Base-by-base conservation (phyloP, 805 yeast genomes). In the Nakazawaea ishiwadae region DNA sequence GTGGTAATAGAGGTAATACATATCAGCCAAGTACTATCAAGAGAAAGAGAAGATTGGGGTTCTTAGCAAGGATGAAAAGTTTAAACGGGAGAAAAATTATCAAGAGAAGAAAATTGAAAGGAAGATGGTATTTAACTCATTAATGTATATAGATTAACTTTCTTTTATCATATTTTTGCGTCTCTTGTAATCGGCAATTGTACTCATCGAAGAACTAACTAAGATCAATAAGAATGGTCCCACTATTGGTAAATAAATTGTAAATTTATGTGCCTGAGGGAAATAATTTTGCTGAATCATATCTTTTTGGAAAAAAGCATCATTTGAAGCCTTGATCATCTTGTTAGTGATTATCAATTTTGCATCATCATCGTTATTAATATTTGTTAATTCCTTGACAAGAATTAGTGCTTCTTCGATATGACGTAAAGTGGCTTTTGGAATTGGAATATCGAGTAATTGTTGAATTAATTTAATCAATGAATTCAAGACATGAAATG, bases 241-340 rank as follows among this genome's bases (percentile, higher is more conserved):
- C 27, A 90, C 59, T 34, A 91, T 65, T 0, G 99, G 99, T 55
- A 88, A 67, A 51, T 89, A 93, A 1, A 93, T 96, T 0, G 99
- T 98, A 54, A 93, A 70, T 59, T 87, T 90, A 57, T 91, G 99
- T 59, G 91, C 97, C 48, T 85, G 91, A 0, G 99, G 98, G 68
- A 90, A 88, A 59, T 85, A 89, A 42, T 84, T 87, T 56, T 91
- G 97, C 54, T 88, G 95, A 21, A 93, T 87, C 96, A 93, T 91
- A 58, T 84, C 90, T 51, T 86, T 85, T 51, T 91, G 95, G 59
- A 91, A 91, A 53, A 91, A 91, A 0, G 98, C 97, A 35, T 68
- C 68, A 49, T 80, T 73, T 0, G 96, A 84, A 35, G 71, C 62
- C 11, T 63, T 54, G 32, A 80, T 66, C 0, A 95, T 86, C n/a